Conservation (phyloP, 345 rosid genomes). For the Draba incana region DNA sequence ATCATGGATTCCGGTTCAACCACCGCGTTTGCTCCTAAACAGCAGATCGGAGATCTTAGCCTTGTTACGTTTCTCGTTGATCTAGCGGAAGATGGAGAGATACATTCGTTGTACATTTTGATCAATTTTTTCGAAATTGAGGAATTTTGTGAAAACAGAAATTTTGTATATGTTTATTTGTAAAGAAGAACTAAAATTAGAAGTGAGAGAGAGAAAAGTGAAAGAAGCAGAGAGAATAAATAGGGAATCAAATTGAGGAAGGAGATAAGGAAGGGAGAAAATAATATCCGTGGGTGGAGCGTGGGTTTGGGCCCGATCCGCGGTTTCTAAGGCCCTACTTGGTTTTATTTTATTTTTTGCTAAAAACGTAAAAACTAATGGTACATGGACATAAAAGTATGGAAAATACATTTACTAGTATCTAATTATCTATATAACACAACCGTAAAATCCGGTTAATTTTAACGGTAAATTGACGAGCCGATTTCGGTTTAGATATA, state of each 20-base stretch:
- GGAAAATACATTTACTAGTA: no score
- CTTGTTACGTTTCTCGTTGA: slow-evolving; percentile 12
- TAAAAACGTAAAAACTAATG: no score
- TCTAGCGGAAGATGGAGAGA: slow-evolving; percentile 45
- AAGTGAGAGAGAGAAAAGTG: slow-evolving; percentile 18
- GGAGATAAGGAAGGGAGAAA: not conserved
- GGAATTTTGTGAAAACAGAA: not conserved
- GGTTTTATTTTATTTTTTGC: not conserved
- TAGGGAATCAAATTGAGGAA: not conserved
- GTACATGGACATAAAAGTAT: no score
- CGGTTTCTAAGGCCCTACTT: not conserved
- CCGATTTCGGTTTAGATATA: no score
- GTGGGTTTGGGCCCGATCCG: slow-evolving; percentile 39
- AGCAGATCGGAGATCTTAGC: slow-evolving; percentile 49
- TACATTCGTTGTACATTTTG: slow-evolving; percentile 39
- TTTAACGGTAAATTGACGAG: no score
- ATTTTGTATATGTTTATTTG: not conserved
- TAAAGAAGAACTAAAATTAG: not conserved
- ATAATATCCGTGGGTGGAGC: slow-evolving; percentile 30
- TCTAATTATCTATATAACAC: no score
- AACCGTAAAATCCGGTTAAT: no score
- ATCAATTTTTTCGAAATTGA: not conserved
- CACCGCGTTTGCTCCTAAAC: slow-evolving; percentile 44
- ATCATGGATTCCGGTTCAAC: slow-evolving; percentile 35
- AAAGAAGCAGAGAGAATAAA: slow-evolving; percentile 17